phyloP scores from a whole-genome alignment of 345 rosid species.

The Hibiscus syriacus region DNA sequence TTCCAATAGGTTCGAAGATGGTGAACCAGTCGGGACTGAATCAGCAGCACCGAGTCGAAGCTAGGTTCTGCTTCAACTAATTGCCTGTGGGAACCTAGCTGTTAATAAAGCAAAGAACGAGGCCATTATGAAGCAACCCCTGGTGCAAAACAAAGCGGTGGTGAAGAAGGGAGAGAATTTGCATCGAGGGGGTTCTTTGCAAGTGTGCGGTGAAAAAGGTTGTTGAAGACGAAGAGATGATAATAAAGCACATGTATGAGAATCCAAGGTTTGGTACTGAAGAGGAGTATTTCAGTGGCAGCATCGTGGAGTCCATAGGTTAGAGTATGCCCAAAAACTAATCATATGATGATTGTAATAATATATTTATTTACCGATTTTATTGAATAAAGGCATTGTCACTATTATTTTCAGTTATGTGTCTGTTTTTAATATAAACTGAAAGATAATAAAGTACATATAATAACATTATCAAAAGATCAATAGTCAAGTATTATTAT shows the following conservation, averaged over 20 bases:
- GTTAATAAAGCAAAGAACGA: constrained; percentile 28
- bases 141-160: background rate
- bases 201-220: constrained; percentile 35
- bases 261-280: constrained; percentile 92
- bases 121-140: constrained; percentile 19
- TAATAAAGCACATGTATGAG: constrained; percentile 73
- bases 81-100: constrained; percentile 63
- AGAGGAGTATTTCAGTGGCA: constrained; percentile 83
- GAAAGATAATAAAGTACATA: too few relatives aligned
- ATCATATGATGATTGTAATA: too few relatives aligned
- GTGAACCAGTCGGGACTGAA: constrained; percentile 26
- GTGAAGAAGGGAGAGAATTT: constrained; percentile 27
- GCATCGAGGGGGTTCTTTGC: constrained; percentile 41
- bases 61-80: constrained; percentile 62
- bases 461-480: too few relatives aligned
- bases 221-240: constrained; percentile 41
- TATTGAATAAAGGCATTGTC: too few relatives aligned
- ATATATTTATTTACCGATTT: too few relatives aligned
- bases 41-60: constrained; percentile 29
- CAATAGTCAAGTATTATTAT: too few relatives aligned
- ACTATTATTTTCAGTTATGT: too few relatives aligned
- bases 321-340: too few relatives aligned
- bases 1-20: constrained; percentile 38
- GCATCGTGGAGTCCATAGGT: constrained; percentile 66
- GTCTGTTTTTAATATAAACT: too few relatives aligned